Percentiles rank a stretch among this genome's conserved stretches.
These are phyloP conservation scores for Diplotaxis tenuifolia DNA, from an alignment of 345 rosid species.

Conservation along the genomic window DNA sequence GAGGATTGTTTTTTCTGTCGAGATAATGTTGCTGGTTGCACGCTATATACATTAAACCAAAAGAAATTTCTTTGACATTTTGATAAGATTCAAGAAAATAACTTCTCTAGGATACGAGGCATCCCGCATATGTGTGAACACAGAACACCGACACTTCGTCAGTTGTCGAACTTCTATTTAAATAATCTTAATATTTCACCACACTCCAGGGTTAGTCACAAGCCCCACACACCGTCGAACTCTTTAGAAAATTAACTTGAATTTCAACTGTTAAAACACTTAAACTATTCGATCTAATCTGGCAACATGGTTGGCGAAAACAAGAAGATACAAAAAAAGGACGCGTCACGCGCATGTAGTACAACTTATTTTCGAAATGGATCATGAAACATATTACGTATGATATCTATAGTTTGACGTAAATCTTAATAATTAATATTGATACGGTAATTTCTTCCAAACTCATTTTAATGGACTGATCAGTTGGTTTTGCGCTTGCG, in stretches of 20 bases:
- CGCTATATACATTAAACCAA: not conserved
- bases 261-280: not conserved
- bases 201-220: not conserved
- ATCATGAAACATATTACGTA: not conserved
- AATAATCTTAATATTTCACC: not conserved
- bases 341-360: not conserved
- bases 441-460: not conserved
- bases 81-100: not conserved
- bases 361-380: not conserved
- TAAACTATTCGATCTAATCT: conserved; percentile 4
- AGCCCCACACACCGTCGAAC: not conserved
- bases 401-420: not conserved
- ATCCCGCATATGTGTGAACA: conserved; percentile 17
- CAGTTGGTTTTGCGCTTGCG: not conserved
- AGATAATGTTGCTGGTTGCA: not conserved
- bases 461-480: not conserved
- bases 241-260: not conserved
- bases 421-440: not conserved
- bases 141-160: conserved; percentile 22
- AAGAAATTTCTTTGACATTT: not conserved
- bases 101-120: conserved; percentile 2
- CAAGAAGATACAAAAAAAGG: not conserved
- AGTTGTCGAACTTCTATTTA: not conserved
- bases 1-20: not conserved
- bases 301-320: conserved; percentile 6